Evolutionary conservation across 2,329 filamentous ascomycete genomes (phyloP).

Genomic region (Verticillium longisporum): DNA sequence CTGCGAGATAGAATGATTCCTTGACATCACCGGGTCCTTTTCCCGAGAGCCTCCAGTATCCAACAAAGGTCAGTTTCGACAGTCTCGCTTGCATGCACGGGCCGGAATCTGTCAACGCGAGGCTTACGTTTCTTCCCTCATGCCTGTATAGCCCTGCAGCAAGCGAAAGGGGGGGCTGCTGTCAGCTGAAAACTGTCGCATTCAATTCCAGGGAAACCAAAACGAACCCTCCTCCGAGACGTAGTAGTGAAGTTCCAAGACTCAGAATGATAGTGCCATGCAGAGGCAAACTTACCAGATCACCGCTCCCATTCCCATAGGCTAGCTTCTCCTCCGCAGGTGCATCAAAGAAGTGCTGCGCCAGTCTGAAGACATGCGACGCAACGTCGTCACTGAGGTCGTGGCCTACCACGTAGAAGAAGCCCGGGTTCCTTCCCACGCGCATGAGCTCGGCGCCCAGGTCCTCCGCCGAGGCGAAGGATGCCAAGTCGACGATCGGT

Average conservation of each 20-base stretch:
- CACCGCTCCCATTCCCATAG: conserved; percentile 9
- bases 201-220: not conserved
- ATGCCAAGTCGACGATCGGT: conserved; percentile 7
- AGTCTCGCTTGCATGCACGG: too few relatives aligned
- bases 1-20: conserved; percentile 11
- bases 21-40: conserved; percentile 10
- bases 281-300: conserved; percentile 5
- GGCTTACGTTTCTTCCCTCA: conserved; percentile 12
- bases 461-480: conserved; percentile 2
- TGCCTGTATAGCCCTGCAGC: conserved; percentile 11
- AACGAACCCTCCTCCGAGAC: not conserved
- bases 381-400: conserved; percentile 7
- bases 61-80: not conserved
- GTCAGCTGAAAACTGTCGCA: not conserved
- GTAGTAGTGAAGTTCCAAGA: too few relatives aligned
- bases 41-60: conserved; percentile 6
- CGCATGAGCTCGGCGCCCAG: conserved; percentile 9
- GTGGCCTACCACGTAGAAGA: conserved; percentile 12
- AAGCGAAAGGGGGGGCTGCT: not conserved
- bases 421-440: conserved; percentile 11
- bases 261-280: not conserved
- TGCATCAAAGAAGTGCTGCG: conserved; percentile 7
- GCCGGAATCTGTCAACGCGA: not conserved
- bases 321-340: conserved; percentile 2
- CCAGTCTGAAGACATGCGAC: conserved; percentile 6